Percentiles rank a stretch among this genome's conserved stretches.
Evolutionary conservation across 176 grass and related monocot species (phyloP).

Genomic region (Cymbopogon citratus): DNA sequence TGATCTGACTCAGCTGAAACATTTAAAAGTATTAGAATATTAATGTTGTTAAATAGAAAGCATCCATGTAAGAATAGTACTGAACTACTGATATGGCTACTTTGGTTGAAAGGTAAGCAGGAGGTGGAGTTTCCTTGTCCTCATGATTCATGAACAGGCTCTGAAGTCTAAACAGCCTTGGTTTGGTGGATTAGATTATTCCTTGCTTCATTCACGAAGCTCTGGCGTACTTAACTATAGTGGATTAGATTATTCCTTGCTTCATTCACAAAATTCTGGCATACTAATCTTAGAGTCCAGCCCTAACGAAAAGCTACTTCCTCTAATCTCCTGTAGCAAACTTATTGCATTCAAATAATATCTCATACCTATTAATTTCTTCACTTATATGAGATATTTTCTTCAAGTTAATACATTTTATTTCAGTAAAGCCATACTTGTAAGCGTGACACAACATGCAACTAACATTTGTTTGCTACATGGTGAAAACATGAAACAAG

Average conservation of each 20-base stretch:
- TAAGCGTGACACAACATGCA: neutral
- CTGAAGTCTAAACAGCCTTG: neutral
- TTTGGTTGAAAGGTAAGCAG: neutral
- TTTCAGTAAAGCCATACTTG: neutral
- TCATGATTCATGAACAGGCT: neutral
- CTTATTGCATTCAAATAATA: too few relatives aligned
- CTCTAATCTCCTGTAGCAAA: neutral
- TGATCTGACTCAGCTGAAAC: constrained; percentile 89
- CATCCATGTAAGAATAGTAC: neutral
- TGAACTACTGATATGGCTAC: neutral
- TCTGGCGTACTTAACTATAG: neutral
- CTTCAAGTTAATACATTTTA: constrained; percentile 16
- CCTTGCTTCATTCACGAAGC: neutral
- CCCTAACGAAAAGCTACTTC: neutral
- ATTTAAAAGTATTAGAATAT: constrained; percentile 24
- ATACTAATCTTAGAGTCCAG: neutral
- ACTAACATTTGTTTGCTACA: constrained; percentile 8
- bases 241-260: neutral
- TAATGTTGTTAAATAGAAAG: constrained; percentile 5
- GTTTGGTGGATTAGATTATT: neutral
- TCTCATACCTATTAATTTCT: too few relatives aligned
- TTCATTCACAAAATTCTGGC: neutral
- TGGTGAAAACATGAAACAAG: constrained; percentile 13
- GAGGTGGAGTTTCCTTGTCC: neutral
- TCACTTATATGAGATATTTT: neutral